Evolutionary conservation across 2,329 filamentous ascomycete species (phyloP).

Genomic region (Cryphonectria parasitica): DNA sequence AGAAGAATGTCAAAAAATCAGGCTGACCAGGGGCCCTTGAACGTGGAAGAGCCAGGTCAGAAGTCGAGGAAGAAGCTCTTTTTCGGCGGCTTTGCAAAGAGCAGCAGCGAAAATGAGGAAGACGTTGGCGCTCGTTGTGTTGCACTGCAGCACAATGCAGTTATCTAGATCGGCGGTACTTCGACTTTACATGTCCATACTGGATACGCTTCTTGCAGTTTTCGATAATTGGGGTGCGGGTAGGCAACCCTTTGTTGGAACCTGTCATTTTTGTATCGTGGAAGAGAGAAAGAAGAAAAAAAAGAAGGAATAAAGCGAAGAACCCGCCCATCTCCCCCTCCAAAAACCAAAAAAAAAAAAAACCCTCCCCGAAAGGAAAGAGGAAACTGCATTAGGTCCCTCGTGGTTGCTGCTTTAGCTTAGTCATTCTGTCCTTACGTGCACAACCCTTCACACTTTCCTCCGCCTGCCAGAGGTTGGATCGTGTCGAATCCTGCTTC

Average conservation of each 20-base stretch:
- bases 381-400: neutral
- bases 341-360: too few relatives aligned
- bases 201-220: neutral
- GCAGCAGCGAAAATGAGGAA: neutral
- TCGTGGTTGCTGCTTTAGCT: neutral
- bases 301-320: too few relatives aligned
- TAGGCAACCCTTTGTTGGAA: neutral
- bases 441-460: neutral
- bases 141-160: slow-evolving; percentile 22
- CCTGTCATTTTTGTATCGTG: neutral
- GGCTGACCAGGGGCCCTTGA: neutral
- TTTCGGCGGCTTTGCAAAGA: neutral
- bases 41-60: neutral
- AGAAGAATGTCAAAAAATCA: neutral
- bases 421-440: neutral
- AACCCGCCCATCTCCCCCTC: too few relatives aligned
- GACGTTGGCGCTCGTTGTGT: slow-evolving; percentile 8
- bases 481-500: slow-evolving; percentile 11
- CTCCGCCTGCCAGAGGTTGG: neutral
- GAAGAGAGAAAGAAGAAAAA: too few relatives aligned
- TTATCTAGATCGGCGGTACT: slow-evolving; percentile 16
- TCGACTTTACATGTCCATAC: neutral
- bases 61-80: neutral
- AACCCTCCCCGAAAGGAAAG: too few relatives aligned
- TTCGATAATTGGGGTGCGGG: neutral